A percentile compares a stretch with the other conserved stretches of the same genome.
These are phyloP conservation scores for Geotrichum restrictum DNA, from an alignment of 1,139 yeast genomes.

Conservation along the genomic window DNA sequence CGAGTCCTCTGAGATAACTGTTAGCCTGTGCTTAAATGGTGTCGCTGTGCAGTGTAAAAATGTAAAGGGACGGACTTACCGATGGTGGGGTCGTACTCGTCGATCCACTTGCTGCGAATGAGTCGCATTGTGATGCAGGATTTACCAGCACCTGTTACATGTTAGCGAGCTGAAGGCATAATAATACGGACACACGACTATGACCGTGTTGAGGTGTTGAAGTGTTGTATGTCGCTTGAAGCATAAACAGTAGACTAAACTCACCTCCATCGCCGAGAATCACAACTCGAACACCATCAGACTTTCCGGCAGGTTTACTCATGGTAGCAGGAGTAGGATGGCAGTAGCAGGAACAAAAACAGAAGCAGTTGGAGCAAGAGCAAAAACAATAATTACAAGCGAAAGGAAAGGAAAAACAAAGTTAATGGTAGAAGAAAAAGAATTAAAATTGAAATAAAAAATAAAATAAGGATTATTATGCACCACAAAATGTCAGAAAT, in stretches of 20 bases:
- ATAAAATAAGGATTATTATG: slow-evolving; percentile 8
- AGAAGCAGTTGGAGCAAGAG: too few species aligned
- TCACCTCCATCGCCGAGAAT: slow-evolving; percentile 38
- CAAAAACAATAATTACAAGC: too few species aligned
- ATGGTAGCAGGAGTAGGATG: too few species aligned
- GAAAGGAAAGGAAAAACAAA: neutral
- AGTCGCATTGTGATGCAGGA: slow-evolving; percentile 39
- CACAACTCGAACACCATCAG: slow-evolving; percentile 26
- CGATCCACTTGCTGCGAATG: slow-evolving; percentile 38
- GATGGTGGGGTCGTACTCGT: slow-evolving; percentile 37
- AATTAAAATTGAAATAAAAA: neutral
- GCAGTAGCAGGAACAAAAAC: too few species aligned
- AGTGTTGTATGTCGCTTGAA: too few species aligned
- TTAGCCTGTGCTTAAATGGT: neutral
- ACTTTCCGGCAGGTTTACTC: neutral
- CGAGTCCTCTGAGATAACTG: slow-evolving; percentile 32
- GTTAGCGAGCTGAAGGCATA: too few species aligned
- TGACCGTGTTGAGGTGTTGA: neutral
- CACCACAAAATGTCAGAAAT: too few species aligned
- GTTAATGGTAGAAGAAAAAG: neutral
- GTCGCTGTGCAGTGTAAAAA: too few species aligned
- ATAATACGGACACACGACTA: neutral
- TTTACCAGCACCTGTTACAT: slow-evolving; percentile 32
- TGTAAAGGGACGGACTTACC: slow-evolving; percentile 20
- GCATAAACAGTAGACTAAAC: slow-evolving; percentile 11